Conservation (phyloP, 805 yeast genomes). For the Saccharomyces jurei region DNA sequence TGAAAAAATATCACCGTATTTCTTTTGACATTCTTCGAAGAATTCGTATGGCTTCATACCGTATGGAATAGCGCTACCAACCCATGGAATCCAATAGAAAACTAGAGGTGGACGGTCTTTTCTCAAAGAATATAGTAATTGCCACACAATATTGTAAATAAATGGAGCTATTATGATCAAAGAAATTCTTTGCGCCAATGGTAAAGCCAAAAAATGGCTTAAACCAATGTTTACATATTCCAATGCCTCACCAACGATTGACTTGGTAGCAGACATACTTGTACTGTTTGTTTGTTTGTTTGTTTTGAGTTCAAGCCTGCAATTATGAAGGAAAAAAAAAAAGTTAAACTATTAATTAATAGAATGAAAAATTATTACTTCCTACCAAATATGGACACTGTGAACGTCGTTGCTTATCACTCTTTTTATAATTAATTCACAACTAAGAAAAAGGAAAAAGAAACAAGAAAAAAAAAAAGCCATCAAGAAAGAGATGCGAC, state of each 20-base stretch:
- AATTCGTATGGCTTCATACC: constrained; percentile 93
- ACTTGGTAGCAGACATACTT: constrained; percentile 9
- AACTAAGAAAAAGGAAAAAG: neutral
- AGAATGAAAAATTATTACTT: neutral
- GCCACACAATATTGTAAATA: constrained; percentile 57
- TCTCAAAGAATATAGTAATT: constrained; percentile 59
- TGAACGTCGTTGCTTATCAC: neutral
- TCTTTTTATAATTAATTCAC: neutral
- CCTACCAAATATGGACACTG: neutral
- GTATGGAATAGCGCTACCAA: constrained; percentile 81
- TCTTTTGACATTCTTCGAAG: constrained; percentile 65
- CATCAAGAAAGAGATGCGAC: neutral
- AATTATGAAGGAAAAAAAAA: neutral
- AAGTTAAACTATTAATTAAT: neutral
- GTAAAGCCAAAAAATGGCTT: constrained; percentile 26
- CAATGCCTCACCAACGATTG: constrained; percentile 14
- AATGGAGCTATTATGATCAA: constrained; percentile 42
- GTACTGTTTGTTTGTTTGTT: neutral
- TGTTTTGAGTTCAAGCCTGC: neutral
- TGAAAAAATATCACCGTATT: constrained; percentile 90
- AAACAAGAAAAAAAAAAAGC: neutral
- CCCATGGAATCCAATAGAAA: constrained; percentile 90
- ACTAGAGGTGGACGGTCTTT: constrained; percentile 84
- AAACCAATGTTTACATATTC: constrained; percentile 13
- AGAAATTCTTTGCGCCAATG: constrained; percentile 33